Conservation (phyloP, 805 yeast genomes). For the Barnettozyma siamensis region DNA sequence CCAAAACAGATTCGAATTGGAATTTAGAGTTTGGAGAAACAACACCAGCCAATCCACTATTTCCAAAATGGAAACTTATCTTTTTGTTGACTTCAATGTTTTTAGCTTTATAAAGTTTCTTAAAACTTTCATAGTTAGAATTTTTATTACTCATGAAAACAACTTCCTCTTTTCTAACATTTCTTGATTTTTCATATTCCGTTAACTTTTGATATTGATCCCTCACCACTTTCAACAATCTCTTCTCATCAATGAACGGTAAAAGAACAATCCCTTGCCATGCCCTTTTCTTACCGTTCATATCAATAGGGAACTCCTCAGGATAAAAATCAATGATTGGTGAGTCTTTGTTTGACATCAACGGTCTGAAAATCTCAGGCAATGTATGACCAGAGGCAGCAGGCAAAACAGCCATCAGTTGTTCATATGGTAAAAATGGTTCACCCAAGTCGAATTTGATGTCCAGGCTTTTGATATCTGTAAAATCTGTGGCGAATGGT, state of each 20-base stretch:
- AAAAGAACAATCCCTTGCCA: constrained; percentile 93
- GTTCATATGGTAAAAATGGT: constrained; percentile 90
- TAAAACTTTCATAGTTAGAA: constrained; percentile 34
- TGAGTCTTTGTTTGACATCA: constrained; percentile 75
- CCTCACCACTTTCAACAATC: constrained; percentile 62
- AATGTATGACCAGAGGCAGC: constrained; percentile 87
- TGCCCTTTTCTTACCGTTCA: constrained; percentile 91
- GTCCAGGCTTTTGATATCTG: constrained; percentile 41
- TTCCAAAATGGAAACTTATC: constrained; percentile 41
- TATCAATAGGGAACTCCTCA: constrained; percentile 78
- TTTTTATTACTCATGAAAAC: constrained; percentile 63
- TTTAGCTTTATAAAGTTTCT: constrained; percentile 28
- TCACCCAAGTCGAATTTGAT: constrained; percentile 59
- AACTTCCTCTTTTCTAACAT: constrained; percentile 65
- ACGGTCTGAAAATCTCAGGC: constrained; percentile 72
- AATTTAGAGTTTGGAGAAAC: constrained; percentile 34
- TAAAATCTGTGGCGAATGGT: constrained; percentile 90
- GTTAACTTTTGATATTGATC: constrained; percentile 58
- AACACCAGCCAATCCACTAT: constrained; percentile 55
- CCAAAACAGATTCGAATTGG: constrained; percentile 25
- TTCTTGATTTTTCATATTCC: constrained; percentile 62
- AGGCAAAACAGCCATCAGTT: constrained; percentile 90
- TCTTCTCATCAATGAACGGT: constrained; percentile 84
- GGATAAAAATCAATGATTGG: constrained; percentile 87
- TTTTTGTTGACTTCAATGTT: constrained; percentile 14